These are phyloP conservation scores for Sanghuangporus baumii DNA, from an alignment of 1,284 basidiomycete genomes.

Conservation along the genomic window DNA sequence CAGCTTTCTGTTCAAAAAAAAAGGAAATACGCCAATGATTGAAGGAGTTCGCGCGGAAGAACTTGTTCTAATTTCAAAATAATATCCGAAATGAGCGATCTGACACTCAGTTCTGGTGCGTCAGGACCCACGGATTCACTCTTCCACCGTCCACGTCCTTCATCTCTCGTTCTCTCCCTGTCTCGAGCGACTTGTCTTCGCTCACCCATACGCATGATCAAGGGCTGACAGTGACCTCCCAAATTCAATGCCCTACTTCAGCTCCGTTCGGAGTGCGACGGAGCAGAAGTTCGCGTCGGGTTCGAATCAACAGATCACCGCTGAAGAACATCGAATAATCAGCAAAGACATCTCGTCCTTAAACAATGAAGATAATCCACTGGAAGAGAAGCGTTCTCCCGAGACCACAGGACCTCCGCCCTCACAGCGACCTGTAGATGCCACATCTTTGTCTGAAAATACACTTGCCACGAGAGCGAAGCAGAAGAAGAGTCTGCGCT, in stretches of 20 bases:
- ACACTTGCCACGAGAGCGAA: background rate
- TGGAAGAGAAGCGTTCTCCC: background rate
- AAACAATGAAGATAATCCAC: background rate
- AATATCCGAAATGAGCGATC: background rate
- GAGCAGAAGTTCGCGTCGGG: background rate
- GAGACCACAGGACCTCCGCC: background rate
- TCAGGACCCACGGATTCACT: background rate
- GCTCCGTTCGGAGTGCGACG: background rate
- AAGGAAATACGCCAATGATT: background rate
- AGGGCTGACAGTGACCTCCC: background rate
- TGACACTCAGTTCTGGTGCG: background rate
- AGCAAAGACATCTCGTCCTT: background rate
- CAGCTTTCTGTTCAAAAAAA: background rate
- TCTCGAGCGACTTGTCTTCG: background rate
- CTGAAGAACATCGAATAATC: background rate
- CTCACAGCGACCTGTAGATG: background rate
- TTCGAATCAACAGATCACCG: background rate
- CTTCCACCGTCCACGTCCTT: background rate
- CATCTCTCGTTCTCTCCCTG: background rate
- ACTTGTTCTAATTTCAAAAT: background rate
- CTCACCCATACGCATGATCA: background rate
- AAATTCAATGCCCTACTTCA: constrained; percentile 11
- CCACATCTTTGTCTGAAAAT: background rate
- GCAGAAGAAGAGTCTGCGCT: constrained; percentile 9
- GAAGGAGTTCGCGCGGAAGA: background rate